Base-by-base conservation (phyloP, 345 rosid genomes). In the Draba incana region DNA sequence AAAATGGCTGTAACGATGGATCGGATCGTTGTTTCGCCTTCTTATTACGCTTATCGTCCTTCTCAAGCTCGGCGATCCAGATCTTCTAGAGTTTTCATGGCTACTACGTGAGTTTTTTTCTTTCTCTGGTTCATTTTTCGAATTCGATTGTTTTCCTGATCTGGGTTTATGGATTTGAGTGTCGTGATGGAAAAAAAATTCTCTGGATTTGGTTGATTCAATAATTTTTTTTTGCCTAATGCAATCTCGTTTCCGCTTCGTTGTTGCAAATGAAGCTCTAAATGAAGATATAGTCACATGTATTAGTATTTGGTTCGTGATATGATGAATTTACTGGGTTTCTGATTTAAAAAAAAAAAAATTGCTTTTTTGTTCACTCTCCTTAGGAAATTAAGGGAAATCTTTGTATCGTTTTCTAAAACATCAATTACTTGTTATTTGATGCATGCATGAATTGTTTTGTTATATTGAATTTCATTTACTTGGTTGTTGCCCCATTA, bases 41-140 rank as follows among this genome's bases (percentile, higher is more conserved):
- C 82, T 0, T 75, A 82, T 15, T 13, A 73, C 46, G 66, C 62
- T 33, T 62, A 53, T 43, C 77, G 71, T 48, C 74, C 72, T 60
- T 41, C 51, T 51, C 79, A 51, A 65, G 52, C 70, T 55, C 71
- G 27, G n/a, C 14, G 42, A 13, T 58, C 62, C 59, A 75, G 77
- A 77, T 84, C 82, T 68, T 75, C 81, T 6, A 59, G 66, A 57
- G 73, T 85, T n/a, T 60, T 41, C 81, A 81, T 85, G 83, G 81
- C 86, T 7, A 20, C 84, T 48, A 81, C 74, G 89, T 85, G 43
- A 75, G 79, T 59, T 51, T 55, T 28, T 28, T 5, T 28, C 31
- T 3, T 28, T 5, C 31, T 28, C 5, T 28, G 31, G 0, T 28
- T 4, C 3, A 20, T 20, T 20, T 20, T 28, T 28, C 31, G 31